Evolutionary conservation across 768 basidiomycete species (phyloP), one percentile per base, ranked within the genome.

Genomic region (Chalciporus chontae): DNA sequence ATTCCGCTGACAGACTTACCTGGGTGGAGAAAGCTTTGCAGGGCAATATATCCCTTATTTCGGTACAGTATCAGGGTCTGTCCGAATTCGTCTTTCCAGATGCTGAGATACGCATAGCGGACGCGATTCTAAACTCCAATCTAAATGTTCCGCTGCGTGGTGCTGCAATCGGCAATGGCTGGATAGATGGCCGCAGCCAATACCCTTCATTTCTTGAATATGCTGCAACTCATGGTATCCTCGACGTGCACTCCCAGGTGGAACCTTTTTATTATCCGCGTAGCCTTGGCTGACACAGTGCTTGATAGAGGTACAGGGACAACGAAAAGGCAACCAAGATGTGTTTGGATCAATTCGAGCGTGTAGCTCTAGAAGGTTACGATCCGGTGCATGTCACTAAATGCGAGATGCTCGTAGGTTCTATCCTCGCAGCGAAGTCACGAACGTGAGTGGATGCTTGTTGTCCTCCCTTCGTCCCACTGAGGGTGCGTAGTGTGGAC

Each of bases 21-120:
- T 99, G 4, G 90, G 89, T 0, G 96, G 96, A 51, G 96, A 99
- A 74, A 94, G 91, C 53, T 99, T 84, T 67, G 96, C 94, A 23
- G 96, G 96, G 19, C 94, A 98, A 71, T 98, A 88, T 74, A 95
- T 99, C 60, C 96, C 96, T 4, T 95, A 91, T 68, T 94, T 94
- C 60, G 91, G 91, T 86, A 59, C 55, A 72, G 64, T 8, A 29
- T 34, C 5, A 13, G 36, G 11, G 36, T 27, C 39, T 24, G 5
- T 48, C 31, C 32, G n/a, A n/a, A 21, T 21, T 40, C 15, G 8
- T 17, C 23, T 14, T 43, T 51, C 26, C 39, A 23, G 19, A 23
- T 19, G 17, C 48, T 54, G 23, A 61, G 47, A 15, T 24, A 14
- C 53, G 34, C 52, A 18, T 53, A 94, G 94, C 91, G 60, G 79